phyloP scores from a whole-genome alignment of 176 grass and related monocot genomes.

The Aegilops umbellulata region DNA sequence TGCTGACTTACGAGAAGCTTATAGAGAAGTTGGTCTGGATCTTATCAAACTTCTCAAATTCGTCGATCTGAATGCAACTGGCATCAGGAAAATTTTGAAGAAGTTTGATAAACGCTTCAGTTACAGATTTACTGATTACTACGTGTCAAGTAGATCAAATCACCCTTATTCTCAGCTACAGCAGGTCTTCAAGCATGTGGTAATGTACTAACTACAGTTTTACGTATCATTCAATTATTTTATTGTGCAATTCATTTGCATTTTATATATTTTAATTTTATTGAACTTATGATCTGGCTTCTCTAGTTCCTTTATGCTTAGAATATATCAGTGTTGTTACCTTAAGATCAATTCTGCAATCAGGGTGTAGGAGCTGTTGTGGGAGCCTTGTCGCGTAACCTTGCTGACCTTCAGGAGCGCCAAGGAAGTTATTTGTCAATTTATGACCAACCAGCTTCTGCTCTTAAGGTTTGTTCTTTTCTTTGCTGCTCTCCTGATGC shows the following conservation, averaged over 20 bases:
- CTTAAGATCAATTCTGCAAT: conserved; percentile 44
- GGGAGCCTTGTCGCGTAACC: conserved; percentile 77
- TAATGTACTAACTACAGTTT: conserved; percentile 44
- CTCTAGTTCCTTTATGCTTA: not conserved
- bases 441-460: conserved; percentile 80
- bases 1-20: conserved; percentile 75
- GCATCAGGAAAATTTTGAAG: conserved; percentile 98
- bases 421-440: conserved; percentile 90
- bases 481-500: not conserved
- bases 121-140: conserved; percentile 98
- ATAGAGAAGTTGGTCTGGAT: conserved; percentile 79
- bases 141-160: conserved; percentile 91
- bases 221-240: not conserved
- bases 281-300: not conserved
- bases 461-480: conserved; percentile 58
- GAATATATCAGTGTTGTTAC: not conserved
- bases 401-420: conserved; percentile 78
- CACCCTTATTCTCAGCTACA: conserved; percentile 98
- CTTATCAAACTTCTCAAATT: conserved; percentile 98
- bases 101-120: conserved; percentile 98
- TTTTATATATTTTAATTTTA: not conserved
- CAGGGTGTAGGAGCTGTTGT: conserved; percentile 89
- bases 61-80: conserved; percentile 95
- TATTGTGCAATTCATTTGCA: not conserved
- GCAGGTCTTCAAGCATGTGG: conserved; percentile 99